These are phyloP conservation scores for Ustilago esculenta DNA, from an alignment of 1,284 basidiomycete genomes.

Conservation along the genomic window DNA sequence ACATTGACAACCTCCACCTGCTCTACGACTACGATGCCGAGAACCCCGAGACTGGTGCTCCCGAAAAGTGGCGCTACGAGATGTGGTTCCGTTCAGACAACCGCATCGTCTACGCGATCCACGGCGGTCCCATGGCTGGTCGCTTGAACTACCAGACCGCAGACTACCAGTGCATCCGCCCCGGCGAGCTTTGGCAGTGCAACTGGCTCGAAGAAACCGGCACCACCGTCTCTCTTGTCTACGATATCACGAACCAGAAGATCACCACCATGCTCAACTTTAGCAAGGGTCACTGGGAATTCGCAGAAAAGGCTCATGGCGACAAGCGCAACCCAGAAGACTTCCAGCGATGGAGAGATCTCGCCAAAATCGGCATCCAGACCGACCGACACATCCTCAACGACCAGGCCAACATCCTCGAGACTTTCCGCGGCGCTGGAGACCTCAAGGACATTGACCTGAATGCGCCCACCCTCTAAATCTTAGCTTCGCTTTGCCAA, in stretches of 20 bases:
- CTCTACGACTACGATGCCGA: slow-evolving; percentile 52
- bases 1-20: slow-evolving; percentile 44
- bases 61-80: slow-evolving; percentile 62
- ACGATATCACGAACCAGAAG: slow-evolving; percentile 57
- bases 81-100: slow-evolving; percentile 62
- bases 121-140: slow-evolving; percentile 64
- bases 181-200: slow-evolving; percentile 55
- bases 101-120: slow-evolving; percentile 64
- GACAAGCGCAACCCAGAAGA: slow-evolving; percentile 65
- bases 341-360: slow-evolving; percentile 61
- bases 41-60: slow-evolving; percentile 46
- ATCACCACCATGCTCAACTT: slow-evolving; percentile 66
- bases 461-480: slow-evolving; percentile 45
- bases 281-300: slow-evolving; percentile 63
- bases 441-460: slow-evolving; percentile 62
- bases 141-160: slow-evolving; percentile 64
- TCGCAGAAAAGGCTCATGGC: slow-evolving; percentile 62
- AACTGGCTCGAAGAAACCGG: slow-evolving; percentile 67
- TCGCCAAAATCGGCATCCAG: slow-evolving; percentile 60
- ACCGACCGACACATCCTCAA: slow-evolving; percentile 60
- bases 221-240: slow-evolving; percentile 62
- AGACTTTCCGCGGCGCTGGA: slow-evolving; percentile 56
- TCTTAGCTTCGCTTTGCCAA: too few relatives aligned
- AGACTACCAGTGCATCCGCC: slow-evolving; percentile 62
- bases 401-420: slow-evolving; percentile 64